Conservation (phyloP, 164 flowering plant genomes). For the Amborella trichopoda region DNA sequence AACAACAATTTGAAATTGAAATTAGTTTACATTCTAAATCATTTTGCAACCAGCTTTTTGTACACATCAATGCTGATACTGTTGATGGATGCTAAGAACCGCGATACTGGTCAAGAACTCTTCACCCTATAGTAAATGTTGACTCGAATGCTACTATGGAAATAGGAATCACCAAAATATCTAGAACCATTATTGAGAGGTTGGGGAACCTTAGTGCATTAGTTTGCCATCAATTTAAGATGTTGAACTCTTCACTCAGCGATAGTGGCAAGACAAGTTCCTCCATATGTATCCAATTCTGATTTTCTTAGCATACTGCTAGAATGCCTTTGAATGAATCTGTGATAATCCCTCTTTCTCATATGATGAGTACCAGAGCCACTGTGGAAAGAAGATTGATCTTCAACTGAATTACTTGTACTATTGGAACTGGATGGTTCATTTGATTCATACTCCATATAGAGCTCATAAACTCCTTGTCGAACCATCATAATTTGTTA, state of each 20-base stretch:
- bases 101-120: conserved; percentile 52
- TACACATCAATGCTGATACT: conserved; percentile 71
- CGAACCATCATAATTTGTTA: conserved; percentile 43
- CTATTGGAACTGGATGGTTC: too few species aligned
- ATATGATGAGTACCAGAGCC: too few species aligned
- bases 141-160: conserved; percentile 41
- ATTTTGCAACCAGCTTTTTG: conserved; percentile 92
- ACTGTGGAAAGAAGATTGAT: too few species aligned
- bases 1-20: too few species aligned
- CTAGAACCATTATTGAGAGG: conserved; percentile 87
- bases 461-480: conserved; percentile 77
- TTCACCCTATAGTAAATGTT: conserved; percentile 37
- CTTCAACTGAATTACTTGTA: too few species aligned
- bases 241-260: conserved; percentile 63
- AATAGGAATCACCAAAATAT: conserved; percentile 57
- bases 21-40: too few species aligned
- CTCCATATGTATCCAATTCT: too few species aligned
- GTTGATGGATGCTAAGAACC: conserved; percentile 70
- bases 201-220: conserved; percentile 73
- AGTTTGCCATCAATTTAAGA: conserved; percentile 86
- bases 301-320: too few species aligned
- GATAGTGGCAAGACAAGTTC: too few species aligned
- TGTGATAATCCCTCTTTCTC: too few species aligned
- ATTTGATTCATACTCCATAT: conserved; percentile 46
- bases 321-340: too few species aligned